Conservation (phyloP, 148 eudicot species). For the Amaranthus hypochondriacus region DNA sequence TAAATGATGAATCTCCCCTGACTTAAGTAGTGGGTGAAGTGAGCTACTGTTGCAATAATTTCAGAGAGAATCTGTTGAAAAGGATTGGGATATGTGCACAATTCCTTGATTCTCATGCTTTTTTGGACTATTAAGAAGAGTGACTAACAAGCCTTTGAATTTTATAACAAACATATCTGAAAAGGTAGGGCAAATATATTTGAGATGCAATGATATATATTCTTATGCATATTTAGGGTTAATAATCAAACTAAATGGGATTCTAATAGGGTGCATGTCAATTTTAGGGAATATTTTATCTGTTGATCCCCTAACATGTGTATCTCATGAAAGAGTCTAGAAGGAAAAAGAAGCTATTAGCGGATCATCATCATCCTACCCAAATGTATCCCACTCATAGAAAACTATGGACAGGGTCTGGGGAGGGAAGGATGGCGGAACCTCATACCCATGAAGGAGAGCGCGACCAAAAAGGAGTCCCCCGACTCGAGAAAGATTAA, state of each 20-base stretch:
- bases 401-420: too few species aligned
- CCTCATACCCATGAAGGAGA: not conserved
- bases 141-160: constrained; percentile 4
- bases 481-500: too few species aligned
- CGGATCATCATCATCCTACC: too few species aligned
- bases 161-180: not conserved
- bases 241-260: not conserved
- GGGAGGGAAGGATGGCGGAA: not conserved
- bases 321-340: not conserved
- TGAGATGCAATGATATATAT: not conserved
- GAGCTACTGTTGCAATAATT: not conserved
- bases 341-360: not conserved
- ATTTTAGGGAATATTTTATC: not conserved
- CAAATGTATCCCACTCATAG: too few species aligned
- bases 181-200: constrained; percentile 1
- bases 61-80: not conserved
- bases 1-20: not conserved
- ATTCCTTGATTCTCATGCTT: constrained; percentile 8
- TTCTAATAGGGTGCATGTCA: not conserved
- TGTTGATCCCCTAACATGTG: not conserved
- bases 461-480: too few species aligned
- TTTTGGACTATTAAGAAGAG: not conserved
- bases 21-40: constrained; percentile 19
- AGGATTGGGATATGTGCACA: constrained; percentile 2
- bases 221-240: not conserved